phyloP scores from a whole-genome alignment of 768 basidiomycete genomes.

The Paxillus ammoniavirescens region DNA sequence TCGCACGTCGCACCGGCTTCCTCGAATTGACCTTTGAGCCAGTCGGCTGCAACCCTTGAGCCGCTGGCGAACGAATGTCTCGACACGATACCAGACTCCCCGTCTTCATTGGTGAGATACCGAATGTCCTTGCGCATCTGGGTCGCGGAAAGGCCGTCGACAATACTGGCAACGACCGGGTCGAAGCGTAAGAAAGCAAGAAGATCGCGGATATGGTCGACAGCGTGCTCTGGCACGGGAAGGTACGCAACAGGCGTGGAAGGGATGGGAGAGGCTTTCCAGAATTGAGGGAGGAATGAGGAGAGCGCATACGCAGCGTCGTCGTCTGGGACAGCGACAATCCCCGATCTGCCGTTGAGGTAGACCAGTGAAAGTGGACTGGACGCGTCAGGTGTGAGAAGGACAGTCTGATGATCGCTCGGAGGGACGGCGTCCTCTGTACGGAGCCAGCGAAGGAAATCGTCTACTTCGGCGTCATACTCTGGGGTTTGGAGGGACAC shows the following conservation, averaged over 20 bases:
- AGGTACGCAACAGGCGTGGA: slow-evolving; percentile 43
- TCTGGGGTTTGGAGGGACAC: slow-evolving; percentile 35
- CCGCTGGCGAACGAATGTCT: slow-evolving; percentile 87
- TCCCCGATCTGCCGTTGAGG: slow-evolving; percentile 40
- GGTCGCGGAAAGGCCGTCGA: slow-evolving; percentile 64
- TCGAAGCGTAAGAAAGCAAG: slow-evolving; percentile 64
- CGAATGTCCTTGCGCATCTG: slow-evolving; percentile 71
- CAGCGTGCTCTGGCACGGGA: slow-evolving; percentile 56
- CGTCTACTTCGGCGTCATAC: slow-evolving; percentile 33
- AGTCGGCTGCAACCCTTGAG: slow-evolving; percentile 21
- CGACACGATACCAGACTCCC: slow-evolving; percentile 65
- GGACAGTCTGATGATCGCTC: slow-evolving; percentile 18
- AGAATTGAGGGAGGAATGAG: slow-evolving; percentile 64
- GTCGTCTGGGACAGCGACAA: slow-evolving; percentile 46
- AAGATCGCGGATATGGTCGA: slow-evolving; percentile 55
- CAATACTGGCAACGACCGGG: slow-evolving; percentile 62
- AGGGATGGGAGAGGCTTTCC: slow-evolving; percentile 69
- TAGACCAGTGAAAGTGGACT: slow-evolving; percentile 39
- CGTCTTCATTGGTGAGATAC: slow-evolving; percentile 84
- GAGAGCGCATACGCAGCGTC: slow-evolving; percentile 49
- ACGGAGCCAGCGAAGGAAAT: slow-evolving; percentile 34
- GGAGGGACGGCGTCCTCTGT: slow-evolving; percentile 17
- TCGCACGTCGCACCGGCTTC: slow-evolving; percentile 72
- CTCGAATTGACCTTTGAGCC: slow-evolving; percentile 69
- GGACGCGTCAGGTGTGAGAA: slow-evolving; percentile 10